Conservation (phyloP, 176 grass and related monocot species). For the Rhynchospora breviuscula region DNA sequence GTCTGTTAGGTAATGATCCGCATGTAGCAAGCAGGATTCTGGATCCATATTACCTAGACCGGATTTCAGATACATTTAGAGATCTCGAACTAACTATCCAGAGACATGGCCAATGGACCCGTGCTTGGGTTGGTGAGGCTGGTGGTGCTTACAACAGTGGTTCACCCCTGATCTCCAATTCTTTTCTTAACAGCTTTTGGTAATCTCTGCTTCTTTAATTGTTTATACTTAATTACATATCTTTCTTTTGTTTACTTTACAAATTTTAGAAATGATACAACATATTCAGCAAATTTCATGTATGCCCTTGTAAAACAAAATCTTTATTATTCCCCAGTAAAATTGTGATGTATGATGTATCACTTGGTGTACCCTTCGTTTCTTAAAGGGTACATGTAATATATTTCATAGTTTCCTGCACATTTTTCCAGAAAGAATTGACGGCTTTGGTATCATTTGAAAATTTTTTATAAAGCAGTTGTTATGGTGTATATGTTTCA, state of each 20-base stretch:
- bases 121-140: constrained; percentile 90
- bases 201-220: constrained; percentile 30
- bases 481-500: neutral
- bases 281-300: neutral
- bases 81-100: constrained; percentile 64
- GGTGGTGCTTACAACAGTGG: constrained; percentile 97
- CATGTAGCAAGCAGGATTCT: constrained; percentile 56
- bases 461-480: neutral
- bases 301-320: neutral
- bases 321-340: neutral
- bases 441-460: neutral
- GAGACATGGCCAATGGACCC: constrained; percentile 67
- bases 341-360: neutral
- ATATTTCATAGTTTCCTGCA: neutral
- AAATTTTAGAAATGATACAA: neutral
- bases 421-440: neutral
- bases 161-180: constrained; percentile 62
- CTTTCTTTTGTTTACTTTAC: neutral
- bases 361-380: neutral
- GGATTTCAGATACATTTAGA: constrained; percentile 65
- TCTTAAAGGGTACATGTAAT: neutral
- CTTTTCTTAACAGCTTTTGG: constrained; percentile 97
- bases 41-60: constrained; percentile 64
- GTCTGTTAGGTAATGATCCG: constrained; percentile 71
- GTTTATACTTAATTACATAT: neutral